Percentiles rank a stretch among this genome's conserved stretches.
Evolutionary conservation across 768 basidiomycete genomes (phyloP).

Genomic region (Russula sp.): DNA sequence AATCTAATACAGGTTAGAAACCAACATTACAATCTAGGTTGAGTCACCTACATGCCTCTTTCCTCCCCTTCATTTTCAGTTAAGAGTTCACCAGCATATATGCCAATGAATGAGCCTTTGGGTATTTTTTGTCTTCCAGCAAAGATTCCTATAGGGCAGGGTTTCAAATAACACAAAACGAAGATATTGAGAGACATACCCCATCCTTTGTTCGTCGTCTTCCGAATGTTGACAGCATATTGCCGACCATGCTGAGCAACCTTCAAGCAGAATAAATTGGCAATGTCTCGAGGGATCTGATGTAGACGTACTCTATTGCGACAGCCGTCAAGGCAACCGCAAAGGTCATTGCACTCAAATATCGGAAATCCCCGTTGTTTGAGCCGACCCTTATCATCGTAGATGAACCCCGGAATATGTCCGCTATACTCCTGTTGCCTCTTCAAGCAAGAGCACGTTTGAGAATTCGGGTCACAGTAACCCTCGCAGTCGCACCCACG

Average conservation of each 20-base stretch:
- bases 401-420: constrained; percentile 58
- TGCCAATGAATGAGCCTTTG: constrained; percentile 69
- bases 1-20: constrained; percentile 42
- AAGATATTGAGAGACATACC: constrained; percentile 45
- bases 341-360: constrained; percentile 83
- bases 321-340: constrained; percentile 79
- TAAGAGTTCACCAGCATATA: constrained; percentile 83
- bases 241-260: constrained; percentile 81
- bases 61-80: constrained; percentile 62
- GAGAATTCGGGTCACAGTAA: constrained; percentile 69
- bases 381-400: constrained; percentile 59
- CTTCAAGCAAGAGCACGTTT: constrained; percentile 65
- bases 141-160: constrained; percentile 59
- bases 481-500: constrained; percentile 74
- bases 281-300: neutral
- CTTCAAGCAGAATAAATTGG: constrained; percentile 40
- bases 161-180: constrained; percentile 7
- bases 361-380: constrained; percentile 53
- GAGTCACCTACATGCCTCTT: constrained; percentile 59
- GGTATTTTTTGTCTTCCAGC: constrained; percentile 62
- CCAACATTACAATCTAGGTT: neutral
- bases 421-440: constrained; percentile 50
- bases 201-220: constrained; percentile 82
- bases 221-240: constrained; percentile 57
- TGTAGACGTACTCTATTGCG: constrained; percentile 62